phyloP scores from a whole-genome alignment of 2,329 filamentous ascomycete genomes.

The Cordyceps pruinosa region DNA sequence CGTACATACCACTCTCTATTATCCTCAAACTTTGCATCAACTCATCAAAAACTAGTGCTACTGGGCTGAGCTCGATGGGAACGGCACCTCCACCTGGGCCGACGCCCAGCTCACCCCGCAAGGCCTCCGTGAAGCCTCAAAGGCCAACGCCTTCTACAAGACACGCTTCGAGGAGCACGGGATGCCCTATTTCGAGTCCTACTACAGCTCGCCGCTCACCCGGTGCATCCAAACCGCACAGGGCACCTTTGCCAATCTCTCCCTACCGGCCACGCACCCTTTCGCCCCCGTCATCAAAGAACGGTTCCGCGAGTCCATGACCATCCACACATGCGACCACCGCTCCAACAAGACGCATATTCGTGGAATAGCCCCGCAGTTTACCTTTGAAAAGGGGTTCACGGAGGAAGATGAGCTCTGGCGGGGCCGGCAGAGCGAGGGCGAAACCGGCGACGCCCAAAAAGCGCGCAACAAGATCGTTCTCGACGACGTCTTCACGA shows the following conservation, averaged over 20 bases:
- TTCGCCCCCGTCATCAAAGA: conserved; percentile 59
- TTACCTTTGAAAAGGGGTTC: conserved; percentile 54
- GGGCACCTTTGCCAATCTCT: conserved; percentile 50
- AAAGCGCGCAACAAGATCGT: conserved; percentile 40
- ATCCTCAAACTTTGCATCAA: too few species aligned
- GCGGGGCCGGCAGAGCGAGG: conserved; percentile 27
- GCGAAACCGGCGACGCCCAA: conserved; percentile 41
- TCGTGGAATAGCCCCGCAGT: conserved; percentile 42
- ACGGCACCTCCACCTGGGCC: conserved; percentile 54
- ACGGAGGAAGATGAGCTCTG: conserved; percentile 45
- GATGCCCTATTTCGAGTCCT: conserved; percentile 55
- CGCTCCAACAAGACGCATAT: conserved; percentile 51
- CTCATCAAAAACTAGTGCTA: conserved; percentile 43
- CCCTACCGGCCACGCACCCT: conserved; percentile 40
- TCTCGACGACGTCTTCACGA: conserved; percentile 50
- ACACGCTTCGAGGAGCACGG: conserved; percentile 43
- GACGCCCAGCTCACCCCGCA: conserved; percentile 55
- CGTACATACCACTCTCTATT: conserved; percentile 31
- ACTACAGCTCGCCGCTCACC: conserved; percentile 58
- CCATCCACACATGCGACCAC: conserved; percentile 62
- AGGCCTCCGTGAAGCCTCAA: conserved; percentile 50
- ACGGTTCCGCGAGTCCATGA: conserved; percentile 57
- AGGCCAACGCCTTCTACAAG: conserved; percentile 54
- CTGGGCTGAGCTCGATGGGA: conserved; percentile 58
- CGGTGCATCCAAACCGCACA: conserved; percentile 58